Percentiles rank a stretch among this genome's conserved stretches.
Evolutionary conservation across 2,329 filamentous ascomycete genomes (phyloP).

Genomic region (Cytospora piceicola): DNA sequence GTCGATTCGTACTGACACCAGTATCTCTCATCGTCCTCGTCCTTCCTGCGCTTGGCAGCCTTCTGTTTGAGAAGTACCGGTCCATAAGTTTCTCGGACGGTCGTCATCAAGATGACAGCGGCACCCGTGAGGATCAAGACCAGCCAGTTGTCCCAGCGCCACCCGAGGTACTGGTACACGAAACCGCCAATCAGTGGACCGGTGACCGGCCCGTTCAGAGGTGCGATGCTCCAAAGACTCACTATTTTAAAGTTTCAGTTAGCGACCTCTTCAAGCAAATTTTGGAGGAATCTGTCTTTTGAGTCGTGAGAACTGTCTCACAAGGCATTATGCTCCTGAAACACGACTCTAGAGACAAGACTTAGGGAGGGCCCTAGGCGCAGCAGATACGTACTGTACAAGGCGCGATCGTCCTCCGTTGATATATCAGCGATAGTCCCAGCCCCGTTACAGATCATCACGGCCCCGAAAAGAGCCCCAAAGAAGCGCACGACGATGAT

Average conservation of each 20-base stretch:
- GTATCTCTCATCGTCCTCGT: slow-evolving; percentile 71
- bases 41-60: slow-evolving; percentile 65
- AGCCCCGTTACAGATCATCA: slow-evolving; percentile 81
- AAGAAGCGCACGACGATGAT: slow-evolving; percentile 73
- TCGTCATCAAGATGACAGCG: slow-evolving; percentile 60
- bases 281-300: fast-evolving
- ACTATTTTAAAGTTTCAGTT: slow-evolving; percentile 42
- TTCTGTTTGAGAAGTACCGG: slow-evolving; percentile 71
- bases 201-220: slow-evolving; percentile 72
- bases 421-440: slow-evolving; percentile 84
- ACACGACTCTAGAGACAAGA: background rate
- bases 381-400: slow-evolving; percentile 55
- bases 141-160: slow-evolving; percentile 88
- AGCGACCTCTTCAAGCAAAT: background rate
- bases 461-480: slow-evolving; percentile 57
- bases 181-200: slow-evolving; percentile 79
- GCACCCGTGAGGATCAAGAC: slow-evolving; percentile 71
- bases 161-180: slow-evolving; percentile 75
- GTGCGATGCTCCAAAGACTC: slow-evolving; percentile 81
- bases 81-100: slow-evolving; percentile 75
- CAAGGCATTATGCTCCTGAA: background rate
- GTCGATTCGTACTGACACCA: slow-evolving; percentile 78
- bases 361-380: no score
- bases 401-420: slow-evolving; percentile 75
- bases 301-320: background rate